A percentile compares a stretch with the other conserved stretches of the same genome.
Conservation (phyloP, 2,329 filamentous ascomycete species). For the Paramyrothecium sp. region DNA sequence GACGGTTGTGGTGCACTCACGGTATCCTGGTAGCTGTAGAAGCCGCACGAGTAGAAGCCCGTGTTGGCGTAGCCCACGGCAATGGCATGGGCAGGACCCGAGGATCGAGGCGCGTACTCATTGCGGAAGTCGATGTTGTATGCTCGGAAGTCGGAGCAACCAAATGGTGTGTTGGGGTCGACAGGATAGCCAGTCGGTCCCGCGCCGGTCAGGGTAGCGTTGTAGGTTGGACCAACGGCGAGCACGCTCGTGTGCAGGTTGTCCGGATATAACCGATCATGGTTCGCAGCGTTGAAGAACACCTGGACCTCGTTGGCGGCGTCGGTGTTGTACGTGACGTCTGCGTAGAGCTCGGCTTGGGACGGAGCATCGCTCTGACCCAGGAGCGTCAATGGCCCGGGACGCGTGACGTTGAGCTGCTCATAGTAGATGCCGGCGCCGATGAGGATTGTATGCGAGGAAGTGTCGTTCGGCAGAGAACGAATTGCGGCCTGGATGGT, state of each 20-base stretch:
- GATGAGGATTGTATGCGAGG: slow-evolving; percentile 48
- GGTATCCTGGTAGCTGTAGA: slow-evolving; percentile 69
- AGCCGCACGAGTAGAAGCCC: slow-evolving; percentile 65
- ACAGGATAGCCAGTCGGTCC: slow-evolving; percentile 63
- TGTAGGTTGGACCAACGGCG: slow-evolving; percentile 62
- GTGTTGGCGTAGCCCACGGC: slow-evolving; percentile 63
- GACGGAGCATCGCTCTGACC: slow-evolving; percentile 50
- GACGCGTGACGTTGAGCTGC: slow-evolving; percentile 64
- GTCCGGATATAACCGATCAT: slow-evolving; percentile 45
- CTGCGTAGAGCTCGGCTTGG: slow-evolving; percentile 29
- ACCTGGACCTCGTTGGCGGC: slow-evolving; percentile 50
- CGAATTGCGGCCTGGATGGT: slow-evolving; percentile 39
- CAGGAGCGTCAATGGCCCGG: slow-evolving; percentile 58
- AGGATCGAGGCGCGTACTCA: slow-evolving; percentile 46
- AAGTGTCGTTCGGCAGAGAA: slow-evolving; percentile 30
- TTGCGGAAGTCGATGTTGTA: slow-evolving; percentile 70
- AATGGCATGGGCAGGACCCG: slow-evolving; percentile 59
- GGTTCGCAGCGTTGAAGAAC: slow-evolving; percentile 54
- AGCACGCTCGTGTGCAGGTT: slow-evolving; percentile 63
- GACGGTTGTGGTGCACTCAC: slow-evolving; percentile 23
- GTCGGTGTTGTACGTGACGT: slow-evolving; percentile 39
- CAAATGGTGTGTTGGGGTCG: slow-evolving; percentile 59
- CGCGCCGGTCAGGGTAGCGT: slow-evolving; percentile 59
- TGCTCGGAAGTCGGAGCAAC: slow-evolving; percentile 60
- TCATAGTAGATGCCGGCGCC: slow-evolving; percentile 60